A percentile compares a stretch with the other conserved stretches of the same genome.
Conservation (phyloP, 2,329 filamentous ascomycete genomes). For the Ophiognomonia clavigignenti-juglandacearum region DNA sequence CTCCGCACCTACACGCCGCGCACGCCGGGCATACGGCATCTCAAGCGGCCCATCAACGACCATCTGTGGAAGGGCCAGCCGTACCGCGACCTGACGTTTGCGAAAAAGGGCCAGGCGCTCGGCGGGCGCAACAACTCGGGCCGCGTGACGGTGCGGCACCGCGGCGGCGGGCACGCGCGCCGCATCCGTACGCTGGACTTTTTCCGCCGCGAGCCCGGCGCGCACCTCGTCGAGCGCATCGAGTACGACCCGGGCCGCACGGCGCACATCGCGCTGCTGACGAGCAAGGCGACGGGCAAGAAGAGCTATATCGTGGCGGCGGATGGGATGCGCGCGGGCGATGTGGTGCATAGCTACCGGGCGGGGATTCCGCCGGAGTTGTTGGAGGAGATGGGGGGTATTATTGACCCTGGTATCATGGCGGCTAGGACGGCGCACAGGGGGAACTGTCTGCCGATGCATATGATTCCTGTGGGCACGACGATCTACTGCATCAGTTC, state of each 20-base stretch:
- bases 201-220: constrained; percentile 68
- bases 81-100: constrained; percentile 74
- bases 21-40: constrained; percentile 87
- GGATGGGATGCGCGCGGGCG: constrained; percentile 87
- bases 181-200: constrained; percentile 93
- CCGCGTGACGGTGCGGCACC: constrained; percentile 81
- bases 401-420: constrained; percentile 90
- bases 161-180: constrained; percentile 86
- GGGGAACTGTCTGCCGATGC: constrained; percentile 90
- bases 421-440: constrained; percentile 90
- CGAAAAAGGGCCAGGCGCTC: constrained; percentile 88
- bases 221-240: constrained; percentile 86
- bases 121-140: constrained; percentile 90
- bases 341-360: constrained; percentile 88
- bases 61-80: constrained; percentile 95
- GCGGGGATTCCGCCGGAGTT: constrained; percentile 83
- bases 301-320: constrained; percentile 94
- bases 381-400: constrained; percentile 85
- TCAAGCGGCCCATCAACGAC: constrained; percentile 89
- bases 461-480: constrained; percentile 95
- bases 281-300: constrained; percentile 64
- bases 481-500: constrained; percentile 87
- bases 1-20: constrained; percentile 89
- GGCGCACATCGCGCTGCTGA: constrained; percentile 86
- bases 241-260: constrained; percentile 94